Percentiles rank a stretch among this genome's conserved stretches.
phyloP scores from a whole-genome alignment of 768 basidiomycete species.

The Imleria badia region DNA sequence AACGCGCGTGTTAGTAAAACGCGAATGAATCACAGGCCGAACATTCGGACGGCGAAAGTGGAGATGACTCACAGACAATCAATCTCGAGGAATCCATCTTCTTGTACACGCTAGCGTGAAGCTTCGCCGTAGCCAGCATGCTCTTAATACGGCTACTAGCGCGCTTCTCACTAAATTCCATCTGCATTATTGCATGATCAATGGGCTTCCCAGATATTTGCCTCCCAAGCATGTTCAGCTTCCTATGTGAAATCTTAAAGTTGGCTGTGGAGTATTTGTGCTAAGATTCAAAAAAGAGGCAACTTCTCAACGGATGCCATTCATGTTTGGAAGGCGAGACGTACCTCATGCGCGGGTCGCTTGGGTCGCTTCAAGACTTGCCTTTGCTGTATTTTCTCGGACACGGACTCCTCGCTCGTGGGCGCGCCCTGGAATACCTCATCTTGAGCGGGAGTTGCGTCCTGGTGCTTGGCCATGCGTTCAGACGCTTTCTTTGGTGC shows the following conservation, averaged over 20 bases:
- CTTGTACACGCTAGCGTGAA: constrained; percentile 81
- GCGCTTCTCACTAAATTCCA: constrained; percentile 94
- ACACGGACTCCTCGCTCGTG: constrained; percentile 6
- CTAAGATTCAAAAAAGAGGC: constrained; percentile 39
- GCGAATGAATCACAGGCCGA: not conserved
- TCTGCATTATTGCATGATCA: constrained; percentile 93
- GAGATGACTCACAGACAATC: constrained; percentile 67
- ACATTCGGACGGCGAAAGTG: not conserved
- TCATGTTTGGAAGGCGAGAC: not conserved
- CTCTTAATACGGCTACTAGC: constrained; percentile 84
- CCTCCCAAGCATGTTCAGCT: constrained; percentile 83
- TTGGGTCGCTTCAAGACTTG: constrained; percentile 17
- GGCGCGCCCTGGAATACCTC: constrained; percentile 45
- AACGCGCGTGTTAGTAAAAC: constrained; percentile 3
- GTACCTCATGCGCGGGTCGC: constrained; percentile 32
- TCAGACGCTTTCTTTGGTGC: constrained; percentile 41
- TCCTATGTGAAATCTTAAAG: constrained; percentile 93
- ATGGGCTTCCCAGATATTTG: constrained; percentile 91
- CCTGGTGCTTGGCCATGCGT: constrained; percentile 42
- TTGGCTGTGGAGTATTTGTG: constrained; percentile 91
- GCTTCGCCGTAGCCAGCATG: constrained; percentile 83
- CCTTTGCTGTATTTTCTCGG: constrained; percentile 19
- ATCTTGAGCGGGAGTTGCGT: constrained; percentile 29
- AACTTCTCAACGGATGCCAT: constrained; percentile 6
- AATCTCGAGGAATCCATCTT: constrained; percentile 68